Conservation (phyloP, 2,329 filamentous ascomycete species). For the Macrophomina phaseolina region DNA sequence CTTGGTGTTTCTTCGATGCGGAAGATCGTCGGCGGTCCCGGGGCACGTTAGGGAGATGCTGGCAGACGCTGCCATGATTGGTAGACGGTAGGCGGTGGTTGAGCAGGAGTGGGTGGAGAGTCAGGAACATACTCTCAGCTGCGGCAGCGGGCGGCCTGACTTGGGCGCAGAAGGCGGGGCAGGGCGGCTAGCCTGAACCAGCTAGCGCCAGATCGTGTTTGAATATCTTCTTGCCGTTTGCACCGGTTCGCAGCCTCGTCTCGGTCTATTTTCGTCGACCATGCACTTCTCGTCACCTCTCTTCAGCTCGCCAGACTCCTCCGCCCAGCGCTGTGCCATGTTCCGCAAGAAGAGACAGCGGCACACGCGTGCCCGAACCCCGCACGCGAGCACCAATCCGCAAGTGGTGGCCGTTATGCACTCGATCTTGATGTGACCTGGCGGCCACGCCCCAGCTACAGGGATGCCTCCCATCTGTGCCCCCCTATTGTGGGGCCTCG, state of each 20-base stretch:
- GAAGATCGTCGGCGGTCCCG: too few species aligned
- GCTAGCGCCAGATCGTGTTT: slow-evolving; percentile 4
- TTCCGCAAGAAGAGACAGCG: background rate
- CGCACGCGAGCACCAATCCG: background rate
- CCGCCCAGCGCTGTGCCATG: background rate
- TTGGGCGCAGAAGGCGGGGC: background rate
- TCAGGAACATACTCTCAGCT: too few species aligned
- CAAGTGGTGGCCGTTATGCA: background rate
- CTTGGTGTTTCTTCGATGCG: too few species aligned
- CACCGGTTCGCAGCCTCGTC: background rate
- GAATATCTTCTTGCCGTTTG: slow-evolving; percentile 10
- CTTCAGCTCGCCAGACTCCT: background rate
- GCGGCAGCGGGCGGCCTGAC: background rate
- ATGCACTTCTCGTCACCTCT: background rate
- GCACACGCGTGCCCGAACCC: background rate
- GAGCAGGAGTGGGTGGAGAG: too few species aligned
- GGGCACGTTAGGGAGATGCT: too few species aligned
- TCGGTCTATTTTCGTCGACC: background rate
- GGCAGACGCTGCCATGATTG: too few species aligned
- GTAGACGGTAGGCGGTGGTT: too few species aligned
- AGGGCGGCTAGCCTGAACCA: background rate
- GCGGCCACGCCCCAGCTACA: slow-evolving; percentile 1
- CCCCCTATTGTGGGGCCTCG: slow-evolving; percentile 2
- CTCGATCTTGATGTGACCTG: background rate
- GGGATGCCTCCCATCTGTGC: background rate